Conservation (phyloP, 2,329 filamentous ascomycete species). For the Xylaria sp. region DNA sequence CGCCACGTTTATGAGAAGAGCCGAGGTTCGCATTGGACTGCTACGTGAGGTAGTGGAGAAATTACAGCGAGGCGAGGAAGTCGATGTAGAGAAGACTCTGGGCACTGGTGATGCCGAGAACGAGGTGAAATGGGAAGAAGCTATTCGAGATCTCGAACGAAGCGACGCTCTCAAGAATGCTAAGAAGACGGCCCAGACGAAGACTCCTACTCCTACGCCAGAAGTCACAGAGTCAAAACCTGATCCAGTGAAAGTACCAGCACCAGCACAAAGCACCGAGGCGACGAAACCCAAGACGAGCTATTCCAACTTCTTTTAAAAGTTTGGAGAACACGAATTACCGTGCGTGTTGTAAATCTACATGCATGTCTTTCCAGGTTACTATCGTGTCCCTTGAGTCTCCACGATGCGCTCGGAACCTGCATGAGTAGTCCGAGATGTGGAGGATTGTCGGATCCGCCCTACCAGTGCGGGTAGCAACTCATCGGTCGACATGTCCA, state of each 20-base stretch:
- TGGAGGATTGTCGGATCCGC: slow-evolving; percentile 37
- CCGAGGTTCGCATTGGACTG: slow-evolving; percentile 71
- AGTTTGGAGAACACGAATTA: slow-evolving; percentile 8
- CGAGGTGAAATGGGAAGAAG: slow-evolving; percentile 85
- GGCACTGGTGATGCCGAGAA: slow-evolving; percentile 70
- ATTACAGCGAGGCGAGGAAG: slow-evolving; percentile 65
- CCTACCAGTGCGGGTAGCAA: slow-evolving; percentile 54
- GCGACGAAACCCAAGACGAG: slow-evolving; percentile 24
- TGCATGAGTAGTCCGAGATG: slow-evolving; percentile 14
- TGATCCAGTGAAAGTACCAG: slow-evolving; percentile 18
- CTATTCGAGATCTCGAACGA: slow-evolving; percentile 60
- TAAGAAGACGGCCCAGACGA: slow-evolving; percentile 39
- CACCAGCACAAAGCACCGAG: slow-evolving; percentile 19
- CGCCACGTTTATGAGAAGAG: slow-evolving; percentile 64
- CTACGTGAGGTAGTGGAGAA: slow-evolving; percentile 70
- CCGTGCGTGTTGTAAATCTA: slow-evolving; percentile 13
- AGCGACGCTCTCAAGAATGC: slow-evolving; percentile 51
- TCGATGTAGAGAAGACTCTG: slow-evolving; percentile 77
- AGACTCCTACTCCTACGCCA: slow-evolving; percentile 26
- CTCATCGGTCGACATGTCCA: slow-evolving; percentile 53
- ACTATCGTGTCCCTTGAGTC: slow-evolving; percentile 27
- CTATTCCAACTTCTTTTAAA: slow-evolving; percentile 49
- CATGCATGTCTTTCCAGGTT: slow-evolving; percentile 52
- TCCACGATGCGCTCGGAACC: slow-evolving; percentile 23
- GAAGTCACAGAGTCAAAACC: slow-evolving; percentile 25